Conservation (phyloP, 192 early-diverging fungal species). For the Cladochytrium replicatum region DNA sequence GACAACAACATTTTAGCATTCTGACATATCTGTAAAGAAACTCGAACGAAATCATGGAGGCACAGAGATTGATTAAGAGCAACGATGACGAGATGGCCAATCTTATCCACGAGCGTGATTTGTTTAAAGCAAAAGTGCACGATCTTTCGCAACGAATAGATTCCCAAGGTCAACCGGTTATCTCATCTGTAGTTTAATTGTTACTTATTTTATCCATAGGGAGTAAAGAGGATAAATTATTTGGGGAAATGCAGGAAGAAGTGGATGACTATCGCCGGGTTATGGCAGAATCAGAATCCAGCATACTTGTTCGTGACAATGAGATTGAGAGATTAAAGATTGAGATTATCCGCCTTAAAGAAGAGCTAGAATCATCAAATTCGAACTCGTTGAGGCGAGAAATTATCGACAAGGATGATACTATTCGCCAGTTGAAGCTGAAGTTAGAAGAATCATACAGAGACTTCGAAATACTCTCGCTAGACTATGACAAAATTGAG, state of each 20-base stretch:
- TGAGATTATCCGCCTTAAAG: slow-evolving; percentile 17
- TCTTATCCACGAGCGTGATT: slow-evolving; percentile 31
- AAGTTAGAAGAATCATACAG: slow-evolving; percentile 29
- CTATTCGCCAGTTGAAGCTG: slow-evolving; percentile 21
- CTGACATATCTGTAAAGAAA: slow-evolving; percentile 14
- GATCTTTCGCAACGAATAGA: slow-evolving; percentile 27
- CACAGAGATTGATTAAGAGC: slow-evolving; percentile 13
- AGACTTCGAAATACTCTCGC: slow-evolving; percentile 40
- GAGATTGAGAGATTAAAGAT: slow-evolving; percentile 17
- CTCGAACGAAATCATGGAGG: slow-evolving; percentile 19
- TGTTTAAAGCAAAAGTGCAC: slow-evolving; percentile 30
- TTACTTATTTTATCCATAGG: too few relatives aligned
- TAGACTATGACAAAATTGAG: slow-evolving; percentile 46
- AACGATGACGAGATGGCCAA: slow-evolving; percentile 30
- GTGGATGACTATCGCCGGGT: slow-evolving; percentile 4
- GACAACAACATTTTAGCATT: not conserved
- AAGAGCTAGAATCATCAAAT: slow-evolving; percentile 13
- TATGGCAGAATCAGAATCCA: slow-evolving; percentile 15
- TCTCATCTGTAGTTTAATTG: too few relatives aligned
- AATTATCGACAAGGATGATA: slow-evolving; percentile 31
- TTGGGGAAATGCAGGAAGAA: slow-evolving; percentile 13
- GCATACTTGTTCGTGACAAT: slow-evolving; percentile 8
- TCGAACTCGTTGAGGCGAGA: slow-evolving; percentile 17
- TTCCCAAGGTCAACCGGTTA: not conserved
- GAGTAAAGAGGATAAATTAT: not conserved